Conservation (phyloP, 352 stramenopile species). For the Pythium aristosporum region DNA sequence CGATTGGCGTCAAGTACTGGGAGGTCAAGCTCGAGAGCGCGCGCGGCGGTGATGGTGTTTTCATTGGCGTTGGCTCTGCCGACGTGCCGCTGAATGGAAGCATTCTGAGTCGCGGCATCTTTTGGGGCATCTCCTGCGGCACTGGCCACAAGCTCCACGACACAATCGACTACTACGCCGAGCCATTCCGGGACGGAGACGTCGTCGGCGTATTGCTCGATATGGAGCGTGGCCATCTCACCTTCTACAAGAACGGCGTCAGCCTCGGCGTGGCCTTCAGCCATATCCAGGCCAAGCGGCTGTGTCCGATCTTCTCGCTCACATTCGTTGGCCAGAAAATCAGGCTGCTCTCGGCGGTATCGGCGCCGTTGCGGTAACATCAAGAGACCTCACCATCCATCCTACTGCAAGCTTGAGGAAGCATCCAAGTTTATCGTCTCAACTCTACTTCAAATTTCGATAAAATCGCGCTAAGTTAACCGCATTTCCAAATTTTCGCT, state of each 20-base stretch:
- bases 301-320: constrained; percentile 69
- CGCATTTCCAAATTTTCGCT: constrained; percentile 1
- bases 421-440: not conserved
- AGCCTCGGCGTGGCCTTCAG: constrained; percentile 74
- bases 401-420: not conserved
- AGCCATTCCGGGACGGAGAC: constrained; percentile 74
- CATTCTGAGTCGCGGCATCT: constrained; percentile 56
- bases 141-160: constrained; percentile 80
- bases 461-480: not conserved
- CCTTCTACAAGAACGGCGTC: constrained; percentile 77
- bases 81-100: constrained; percentile 61
- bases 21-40: constrained; percentile 61
- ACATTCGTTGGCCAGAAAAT: constrained; percentile 70
- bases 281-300: constrained; percentile 53
- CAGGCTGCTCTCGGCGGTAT: constrained; percentile 53
- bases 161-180: constrained; percentile 70
- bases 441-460: constrained; percentile 5
- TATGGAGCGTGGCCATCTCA: constrained; percentile 70
- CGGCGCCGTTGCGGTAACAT: constrained; percentile 42
- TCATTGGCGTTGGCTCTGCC: constrained; percentile 56
- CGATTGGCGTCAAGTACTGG: constrained; percentile 82
- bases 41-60: constrained; percentile 62
- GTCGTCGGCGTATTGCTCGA: constrained; percentile 73
- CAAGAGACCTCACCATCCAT: not conserved
- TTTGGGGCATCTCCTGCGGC: constrained; percentile 73